Percentiles rank a stretch among this genome's conserved stretches.
Conservation (phyloP, 495 filamentous ascomycete species). For the Bacidia rubella region DNA sequence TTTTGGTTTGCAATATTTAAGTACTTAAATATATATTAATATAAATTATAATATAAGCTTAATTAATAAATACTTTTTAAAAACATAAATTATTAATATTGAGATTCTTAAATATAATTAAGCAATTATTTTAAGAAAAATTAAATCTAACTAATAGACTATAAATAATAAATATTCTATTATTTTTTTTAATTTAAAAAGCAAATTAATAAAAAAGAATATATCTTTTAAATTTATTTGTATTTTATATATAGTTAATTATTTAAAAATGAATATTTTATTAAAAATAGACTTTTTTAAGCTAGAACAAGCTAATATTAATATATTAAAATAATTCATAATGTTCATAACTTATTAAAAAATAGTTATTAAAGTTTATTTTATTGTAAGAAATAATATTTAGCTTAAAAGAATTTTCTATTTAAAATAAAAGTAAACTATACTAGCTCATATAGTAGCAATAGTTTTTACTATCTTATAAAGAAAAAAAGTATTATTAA, state of each 20-base stretch:
- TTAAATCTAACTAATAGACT: neutral
- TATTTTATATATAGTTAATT: neutral
- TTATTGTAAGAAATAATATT: neutral
- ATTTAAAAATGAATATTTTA: neutral
- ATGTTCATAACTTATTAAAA: neutral
- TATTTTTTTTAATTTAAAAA: neutral
- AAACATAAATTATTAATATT: too few relatives aligned
- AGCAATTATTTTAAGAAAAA: neutral
- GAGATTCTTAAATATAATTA: neutral
- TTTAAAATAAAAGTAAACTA: neutral
- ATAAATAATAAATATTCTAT: neutral
- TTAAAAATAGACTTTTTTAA: neutral
- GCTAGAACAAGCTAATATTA: neutral
- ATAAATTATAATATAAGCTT: conserved; percentile 9
- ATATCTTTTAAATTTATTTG: neutral
- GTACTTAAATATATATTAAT: conserved; percentile 16
- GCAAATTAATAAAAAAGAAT: neutral
- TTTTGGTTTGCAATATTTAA: conserved; percentile 1
- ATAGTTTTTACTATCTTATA: neutral
- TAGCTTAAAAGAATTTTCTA: neutral
- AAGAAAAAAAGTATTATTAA: neutral
- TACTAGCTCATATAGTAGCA: neutral
- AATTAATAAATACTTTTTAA: neutral
- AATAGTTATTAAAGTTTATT: neutral
- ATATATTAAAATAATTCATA: neutral